Base-by-base conservation (phyloP, 2,329 filamentous ascomycete species). In the Penicillium paneum region DNA sequence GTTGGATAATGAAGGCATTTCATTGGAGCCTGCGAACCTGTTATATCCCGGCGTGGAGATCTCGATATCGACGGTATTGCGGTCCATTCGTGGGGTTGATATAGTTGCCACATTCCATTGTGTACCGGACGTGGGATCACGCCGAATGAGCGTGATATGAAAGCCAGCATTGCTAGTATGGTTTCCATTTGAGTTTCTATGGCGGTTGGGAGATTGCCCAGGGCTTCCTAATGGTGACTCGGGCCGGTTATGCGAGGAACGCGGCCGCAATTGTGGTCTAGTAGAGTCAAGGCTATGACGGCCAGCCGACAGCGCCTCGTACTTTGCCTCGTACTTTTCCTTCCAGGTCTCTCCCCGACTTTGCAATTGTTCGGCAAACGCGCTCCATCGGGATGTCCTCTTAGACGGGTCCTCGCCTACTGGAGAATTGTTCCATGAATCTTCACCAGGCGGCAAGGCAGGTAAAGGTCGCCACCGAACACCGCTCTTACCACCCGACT, bases 101-200 rank as follows among this genome's bases (percentile, higher is more conserved):
- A 91, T 80, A 51, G 79, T 84, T 21, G 85, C 89, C 12, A 91
- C 81, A 65, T 91, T 91, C 87, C 88, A 91, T 69, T 91, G 89
- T 51, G 79, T 79, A 8, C 84, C 84, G 8, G 85, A 83, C 21
- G 81, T 78, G 1, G 87, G 87, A 67, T 91, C 86, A 59, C 88
- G 83, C n/a, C 89, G 85, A 63, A 91, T 90, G 13, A 92, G 71
- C 0, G 84, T 86, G 42, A 79, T 70, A 51, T 69, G 68, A 48
- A 76, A 76, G 2, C 70, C 64, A n/a, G 63, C 55, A 31, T 58
- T 54, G 13, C 56, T 61, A 11, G 52, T 36, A 42, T 56, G 39
- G 21, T 42, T 39, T 13, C 54, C 32, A 56, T 55, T 17, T 51
- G 49, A 12, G 55, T 19, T 53, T 41, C 46, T 53, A 31, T 54